These are phyloP conservation scores for Fusarium sp. DNA, from an alignment of 2,329 filamentous ascomycete genomes.

Conservation along the genomic window DNA sequence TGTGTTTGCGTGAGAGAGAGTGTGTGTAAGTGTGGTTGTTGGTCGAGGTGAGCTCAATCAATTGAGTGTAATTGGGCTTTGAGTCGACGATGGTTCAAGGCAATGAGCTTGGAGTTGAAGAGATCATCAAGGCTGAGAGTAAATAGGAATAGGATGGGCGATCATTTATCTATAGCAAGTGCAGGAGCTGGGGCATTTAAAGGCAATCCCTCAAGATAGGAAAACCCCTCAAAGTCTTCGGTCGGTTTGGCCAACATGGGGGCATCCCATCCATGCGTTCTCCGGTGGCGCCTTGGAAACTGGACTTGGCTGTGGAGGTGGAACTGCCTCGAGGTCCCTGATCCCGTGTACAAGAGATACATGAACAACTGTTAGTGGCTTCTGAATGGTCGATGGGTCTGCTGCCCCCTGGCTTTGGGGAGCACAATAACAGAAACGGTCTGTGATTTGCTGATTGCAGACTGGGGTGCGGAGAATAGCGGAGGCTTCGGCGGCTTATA, in stretches of 20 bases:
- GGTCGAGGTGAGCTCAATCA: constrained; percentile 14
- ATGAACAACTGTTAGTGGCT: constrained; percentile 13
- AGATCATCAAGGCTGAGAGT: constrained; percentile 16
- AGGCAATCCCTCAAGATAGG: constrained; percentile 40
- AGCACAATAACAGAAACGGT: neutral
- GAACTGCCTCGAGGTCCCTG: constrained; percentile 28
- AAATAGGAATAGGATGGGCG: constrained; percentile 15
- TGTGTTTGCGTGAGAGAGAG: constrained; percentile 17
- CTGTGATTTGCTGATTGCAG: constrained; percentile 18
- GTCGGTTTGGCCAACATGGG: constrained; percentile 42
- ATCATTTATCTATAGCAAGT: constrained; percentile 29
- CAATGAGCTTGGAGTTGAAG: constrained; percentile 21
- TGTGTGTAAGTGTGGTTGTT: constrained; percentile 1
- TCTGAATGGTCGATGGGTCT: constrained; percentile 22
- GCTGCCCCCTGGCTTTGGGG: constrained; percentile 18
- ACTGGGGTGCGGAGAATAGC: constrained; percentile 31
- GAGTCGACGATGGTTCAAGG: constrained; percentile 7
- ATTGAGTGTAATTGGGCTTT: constrained; percentile 1
- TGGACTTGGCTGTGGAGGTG: constrained; percentile 42
- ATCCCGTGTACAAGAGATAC: constrained; percentile 34
- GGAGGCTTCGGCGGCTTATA: constrained; percentile 44
- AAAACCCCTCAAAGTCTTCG: constrained; percentile 48
- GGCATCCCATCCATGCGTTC: constrained; percentile 36
- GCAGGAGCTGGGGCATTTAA: constrained; percentile 41
- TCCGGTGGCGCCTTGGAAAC: constrained; percentile 42